A percentile compares a stretch with the other conserved stretches of the same genome.
Conservation (phyloP, 306 rosid genomes). For the Dryas octopetala region DNA sequence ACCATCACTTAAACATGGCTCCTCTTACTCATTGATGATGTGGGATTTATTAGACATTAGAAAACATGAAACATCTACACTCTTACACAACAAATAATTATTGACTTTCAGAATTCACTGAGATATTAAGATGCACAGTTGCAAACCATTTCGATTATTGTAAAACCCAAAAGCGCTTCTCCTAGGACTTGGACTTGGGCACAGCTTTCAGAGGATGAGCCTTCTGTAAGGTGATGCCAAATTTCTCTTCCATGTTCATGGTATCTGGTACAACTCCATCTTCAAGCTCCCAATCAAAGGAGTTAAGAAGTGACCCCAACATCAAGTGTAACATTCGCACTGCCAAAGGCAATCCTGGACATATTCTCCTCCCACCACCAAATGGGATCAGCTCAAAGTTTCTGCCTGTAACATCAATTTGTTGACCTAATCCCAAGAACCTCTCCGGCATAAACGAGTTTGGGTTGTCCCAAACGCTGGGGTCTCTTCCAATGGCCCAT, state of each 20-base stretch:
- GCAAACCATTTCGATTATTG: too few species aligned
- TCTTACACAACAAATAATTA: too few species aligned
- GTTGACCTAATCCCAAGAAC: slow-evolving; percentile 17
- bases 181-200: background rate
- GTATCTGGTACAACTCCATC: slow-evolving; percentile 13
- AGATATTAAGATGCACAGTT: too few species aligned
- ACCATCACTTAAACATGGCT: too few species aligned
- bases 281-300: slow-evolving; percentile 39
- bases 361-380: too few species aligned
- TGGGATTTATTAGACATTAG: too few species aligned
- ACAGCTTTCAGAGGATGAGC: background rate
- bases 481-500: slow-evolving; percentile 24
- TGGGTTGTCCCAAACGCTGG: slow-evolving; percentile 10
- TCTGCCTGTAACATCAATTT: too few species aligned
- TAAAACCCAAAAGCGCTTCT: too few species aligned
- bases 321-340: slow-evolving; percentile 30
- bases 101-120: too few species aligned
- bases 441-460: slow-evolving; percentile 17
- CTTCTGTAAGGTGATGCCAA: slow-evolving; percentile 6
- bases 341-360: too few species aligned
- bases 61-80: too few species aligned
- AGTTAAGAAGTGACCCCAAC: slow-evolving; percentile 32
- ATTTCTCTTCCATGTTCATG: slow-evolving; percentile 27
- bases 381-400: too few species aligned
- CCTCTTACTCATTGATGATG: background rate